These are phyloP conservation scores for Pascua sp. DNA, from an alignment of 1,284 basidiomycete species.

Conservation along the genomic window DNA sequence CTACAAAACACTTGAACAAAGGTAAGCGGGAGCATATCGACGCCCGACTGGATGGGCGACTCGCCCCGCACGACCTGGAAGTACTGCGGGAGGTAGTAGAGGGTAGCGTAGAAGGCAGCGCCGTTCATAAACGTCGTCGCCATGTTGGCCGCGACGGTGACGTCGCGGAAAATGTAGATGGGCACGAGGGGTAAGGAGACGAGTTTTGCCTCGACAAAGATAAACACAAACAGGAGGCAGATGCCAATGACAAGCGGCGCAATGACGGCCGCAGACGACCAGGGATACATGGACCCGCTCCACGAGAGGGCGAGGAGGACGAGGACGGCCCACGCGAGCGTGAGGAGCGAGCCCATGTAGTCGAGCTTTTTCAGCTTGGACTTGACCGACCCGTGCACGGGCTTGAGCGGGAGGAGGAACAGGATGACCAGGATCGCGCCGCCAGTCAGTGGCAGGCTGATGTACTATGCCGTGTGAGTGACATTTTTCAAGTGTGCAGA, in stretches of 20 bases:
- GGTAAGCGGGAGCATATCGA: slow-evolving; percentile 63
- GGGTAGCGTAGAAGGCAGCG: slow-evolving; percentile 35
- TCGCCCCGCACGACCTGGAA: slow-evolving; percentile 67
- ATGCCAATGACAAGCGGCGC: slow-evolving; percentile 60
- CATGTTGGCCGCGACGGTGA: slow-evolving; percentile 65
- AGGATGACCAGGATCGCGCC: slow-evolving; percentile 56
- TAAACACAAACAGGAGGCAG: slow-evolving; percentile 58
- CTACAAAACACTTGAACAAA: slow-evolving; percentile 58
- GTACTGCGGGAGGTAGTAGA: slow-evolving; percentile 59
- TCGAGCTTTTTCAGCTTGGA: slow-evolving; percentile 62
- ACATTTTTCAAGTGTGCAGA: background rate
- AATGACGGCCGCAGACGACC: slow-evolving; percentile 61
- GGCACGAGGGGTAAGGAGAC: slow-evolving; percentile 65
- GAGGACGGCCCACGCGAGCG: slow-evolving; percentile 59
- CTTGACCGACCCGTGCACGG: slow-evolving; percentile 59
- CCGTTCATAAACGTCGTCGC: slow-evolving; percentile 64
- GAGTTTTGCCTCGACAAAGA: slow-evolving; percentile 67
- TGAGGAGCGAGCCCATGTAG: slow-evolving; percentile 60
- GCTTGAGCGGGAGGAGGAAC: slow-evolving; percentile 64
- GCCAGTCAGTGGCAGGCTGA: slow-evolving; percentile 60
- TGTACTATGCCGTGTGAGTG: slow-evolving; percentile 52
- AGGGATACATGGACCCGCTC: slow-evolving; percentile 66
- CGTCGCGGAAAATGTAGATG: slow-evolving; percentile 65
- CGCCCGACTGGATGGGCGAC: slow-evolving; percentile 58
- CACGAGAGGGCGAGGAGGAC: slow-evolving; percentile 69